Conservation (phyloP, 1,284 basidiomycete genomes). For the Crepidotus sp. region DNA sequence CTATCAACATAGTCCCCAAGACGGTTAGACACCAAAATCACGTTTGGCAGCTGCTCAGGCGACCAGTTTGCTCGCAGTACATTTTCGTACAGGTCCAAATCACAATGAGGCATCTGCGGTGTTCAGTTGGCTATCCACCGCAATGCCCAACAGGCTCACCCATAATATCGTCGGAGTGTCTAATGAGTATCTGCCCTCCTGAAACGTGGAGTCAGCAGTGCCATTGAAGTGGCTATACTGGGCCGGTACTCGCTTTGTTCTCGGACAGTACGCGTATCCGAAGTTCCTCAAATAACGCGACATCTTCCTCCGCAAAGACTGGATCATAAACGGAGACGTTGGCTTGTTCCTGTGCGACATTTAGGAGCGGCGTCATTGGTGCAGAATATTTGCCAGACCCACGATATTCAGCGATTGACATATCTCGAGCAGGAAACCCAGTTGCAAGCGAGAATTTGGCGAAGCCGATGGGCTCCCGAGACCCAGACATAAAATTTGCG, state of each 20-base stretch:
- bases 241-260: conserved; percentile 39
- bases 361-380: conserved; percentile 3
- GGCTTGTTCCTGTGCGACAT: conserved; percentile 34
- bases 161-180: conserved; percentile 51
- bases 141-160: conserved; percentile 10
- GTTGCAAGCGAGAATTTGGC: conserved; percentile 52
- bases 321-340: conserved; percentile 58
- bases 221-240: too few relatives aligned
- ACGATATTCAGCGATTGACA: conserved; percentile 49
- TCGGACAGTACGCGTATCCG: conserved; percentile 40
- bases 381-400: conserved; percentile 30
- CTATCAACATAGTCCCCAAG: conserved; percentile 41
- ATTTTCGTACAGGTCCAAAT: conserved; percentile 57
- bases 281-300: conserved; percentile 39
- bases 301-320: conserved; percentile 55
- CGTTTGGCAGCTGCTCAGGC: conserved; percentile 26
- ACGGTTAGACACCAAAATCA: conserved; percentile 34
- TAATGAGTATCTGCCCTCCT: conserved; percentile 32
- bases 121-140: background rate
- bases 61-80: conserved; percentile 56
- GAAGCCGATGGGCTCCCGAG: conserved; percentile 60
- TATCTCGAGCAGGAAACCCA: conserved; percentile 51
- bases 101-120: conserved; percentile 66
- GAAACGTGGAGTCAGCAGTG: conserved; percentile 8
- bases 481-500: conserved; percentile 48